A percentile compares a stretch with the other conserved stretches of the same genome.
These are phyloP conservation scores for Licmophora abbreviata DNA, from an alignment of 108 stramenopile species.

Conservation along the genomic window DNA sequence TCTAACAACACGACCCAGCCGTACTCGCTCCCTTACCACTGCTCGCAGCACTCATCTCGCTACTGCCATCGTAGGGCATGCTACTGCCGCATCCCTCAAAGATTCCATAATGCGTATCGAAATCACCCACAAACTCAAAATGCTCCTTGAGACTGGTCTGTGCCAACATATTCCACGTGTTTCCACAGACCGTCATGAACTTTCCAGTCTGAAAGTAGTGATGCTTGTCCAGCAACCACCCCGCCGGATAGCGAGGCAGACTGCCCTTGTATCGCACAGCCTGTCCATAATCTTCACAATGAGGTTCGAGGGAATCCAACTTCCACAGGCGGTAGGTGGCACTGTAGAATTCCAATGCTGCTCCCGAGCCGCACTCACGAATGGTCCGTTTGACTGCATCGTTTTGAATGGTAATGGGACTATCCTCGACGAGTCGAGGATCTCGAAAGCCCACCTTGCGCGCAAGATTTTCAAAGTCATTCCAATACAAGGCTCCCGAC, in stretches of 20 bases:
- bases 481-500: slow-evolving; percentile 93
- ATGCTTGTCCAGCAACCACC: slow-evolving; percentile 88
- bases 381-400: slow-evolving; percentile 63
- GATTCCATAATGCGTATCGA: slow-evolving; percentile 81
- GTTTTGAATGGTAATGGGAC: slow-evolving; percentile 84
- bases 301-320: slow-evolving; percentile 80
- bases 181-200: slow-evolving; percentile 91
- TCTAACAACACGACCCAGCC: slow-evolving; percentile 29
- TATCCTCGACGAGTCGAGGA: slow-evolving; percentile 87
- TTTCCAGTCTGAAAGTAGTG: slow-evolving; percentile 88
- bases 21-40: slow-evolving; percentile 24
- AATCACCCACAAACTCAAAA: slow-evolving; percentile 86
- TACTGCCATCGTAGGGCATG: slow-evolving; percentile 26
- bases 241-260: slow-evolving; percentile 65
- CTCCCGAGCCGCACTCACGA: slow-evolving; percentile 51
- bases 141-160: slow-evolving; percentile 71
- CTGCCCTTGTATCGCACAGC: slow-evolving; percentile 96
- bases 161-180: slow-evolving; percentile 86
- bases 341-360: slow-evolving; percentile 86
- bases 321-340: slow-evolving; percentile 95
- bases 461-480: slow-evolving; percentile 88
- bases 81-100: slow-evolving; percentile 83
- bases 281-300: slow-evolving; percentile 96
- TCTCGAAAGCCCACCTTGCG: slow-evolving; percentile 82
- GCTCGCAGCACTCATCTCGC: background rate